These are phyloP conservation scores for Globisporangium acanthophoron DNA, from an alignment of 352 stramenopile genomes.

Conservation along the genomic window DNA sequence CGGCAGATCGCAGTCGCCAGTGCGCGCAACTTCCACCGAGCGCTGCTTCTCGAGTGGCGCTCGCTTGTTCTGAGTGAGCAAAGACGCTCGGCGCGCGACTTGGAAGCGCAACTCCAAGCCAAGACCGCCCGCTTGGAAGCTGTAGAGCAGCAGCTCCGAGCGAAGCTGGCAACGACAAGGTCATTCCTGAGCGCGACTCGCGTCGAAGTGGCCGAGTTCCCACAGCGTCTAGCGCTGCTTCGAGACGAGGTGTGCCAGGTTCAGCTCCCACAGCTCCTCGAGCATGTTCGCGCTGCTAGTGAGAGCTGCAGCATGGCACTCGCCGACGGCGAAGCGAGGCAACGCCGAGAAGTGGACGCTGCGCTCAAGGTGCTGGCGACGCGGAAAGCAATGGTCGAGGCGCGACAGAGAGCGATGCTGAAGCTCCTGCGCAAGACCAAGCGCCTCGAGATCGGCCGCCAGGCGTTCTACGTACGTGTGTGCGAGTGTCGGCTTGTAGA, in stretches of 20 bases:
- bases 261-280: constrained; percentile 8
- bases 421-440: constrained; percentile 4
- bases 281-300: constrained; percentile 7
- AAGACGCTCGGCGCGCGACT: not conserved
- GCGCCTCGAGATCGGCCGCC: constrained; percentile 11
- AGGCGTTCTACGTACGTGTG: constrained; percentile 21
- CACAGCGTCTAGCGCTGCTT: constrained; percentile 6
- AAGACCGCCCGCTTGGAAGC: not conserved
- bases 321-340: constrained; percentile 19
- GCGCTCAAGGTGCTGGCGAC: not conserved
- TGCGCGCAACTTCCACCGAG: constrained; percentile 1
- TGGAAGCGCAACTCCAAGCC: not conserved
- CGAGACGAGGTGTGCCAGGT: constrained; percentile 15
- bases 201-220: not conserved
- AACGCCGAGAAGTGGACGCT: not conserved
- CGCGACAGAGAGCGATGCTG: constrained; percentile 12
- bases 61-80: constrained; percentile 3
- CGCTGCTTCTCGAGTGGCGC: constrained; percentile 28
- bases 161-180: not conserved
- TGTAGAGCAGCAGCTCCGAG: not conserved
- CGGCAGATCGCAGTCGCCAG: constrained; percentile 8
- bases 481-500: not conserved
- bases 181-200: constrained; percentile 1
- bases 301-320: constrained; percentile 21
- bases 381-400: constrained; percentile 7